Evolutionary conservation across 108 stramenopile genomes (phyloP), one percentile per base, ranked within the genome.

Genomic region (Bacterosira constricta): DNA sequence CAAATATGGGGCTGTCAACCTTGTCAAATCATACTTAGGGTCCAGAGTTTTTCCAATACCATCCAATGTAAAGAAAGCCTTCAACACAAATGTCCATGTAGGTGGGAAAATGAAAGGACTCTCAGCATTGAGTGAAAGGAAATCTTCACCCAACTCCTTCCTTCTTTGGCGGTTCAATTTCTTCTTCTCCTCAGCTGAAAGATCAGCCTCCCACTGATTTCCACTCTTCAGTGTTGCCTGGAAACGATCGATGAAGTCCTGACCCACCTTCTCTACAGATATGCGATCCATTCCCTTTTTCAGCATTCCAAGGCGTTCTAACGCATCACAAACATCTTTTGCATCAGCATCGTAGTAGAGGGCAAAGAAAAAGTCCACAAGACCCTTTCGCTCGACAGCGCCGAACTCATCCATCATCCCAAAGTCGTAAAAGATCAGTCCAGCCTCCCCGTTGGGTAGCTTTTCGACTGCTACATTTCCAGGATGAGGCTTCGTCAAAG

Each of bases 341-440:
- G 90, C 93, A 63, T 96, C 86, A 26, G 87, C 80, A 68, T 96
- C 93, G 64, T 93, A 93, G 63, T 93, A 96, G n/a, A 95, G 73
- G 23, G 95, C 92, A 67, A 94, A 96, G 75, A 91, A 87, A 50
- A 96, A 93, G 49, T 96, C 93, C 15, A 96, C 92, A 41, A 96
- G 82, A 3, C 90, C 92, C 64, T 92, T 92, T 62, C 93, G 62
- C 39, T 90, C 86, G 4, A 77, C 73, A 3, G 70, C 49, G 20
- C 87, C 90, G 61, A 98, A 92, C 46, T 88, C 88, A 77, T 99
- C 97, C 98, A 99, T 99, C 98, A 99, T 99, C 20, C 97, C 98
- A 82, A 98, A 99, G 75, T 99, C 98, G 63, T 98, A 99, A 80
- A 96, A 99, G 7, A 99, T 96, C 12, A 99, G 42, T 9, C 86